phyloP scores from a whole-genome alignment of 805 yeast genomes.

The Metschnikowia drakensbergensis region DNA sequence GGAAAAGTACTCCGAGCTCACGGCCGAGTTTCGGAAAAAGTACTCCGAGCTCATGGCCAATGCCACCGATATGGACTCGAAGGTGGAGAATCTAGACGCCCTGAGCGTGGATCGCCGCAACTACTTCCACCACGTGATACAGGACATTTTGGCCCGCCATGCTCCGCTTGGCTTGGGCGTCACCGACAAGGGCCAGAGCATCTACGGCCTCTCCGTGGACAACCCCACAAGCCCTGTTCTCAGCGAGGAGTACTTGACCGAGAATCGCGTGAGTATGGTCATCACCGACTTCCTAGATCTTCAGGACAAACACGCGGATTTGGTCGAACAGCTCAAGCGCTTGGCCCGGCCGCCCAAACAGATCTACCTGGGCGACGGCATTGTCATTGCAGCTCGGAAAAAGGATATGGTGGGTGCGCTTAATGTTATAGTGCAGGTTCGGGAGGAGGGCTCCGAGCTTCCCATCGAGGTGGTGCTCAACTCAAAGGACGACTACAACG shows the following conservation, averaged over 20 bases:
- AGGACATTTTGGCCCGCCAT: slow-evolving; percentile 11
- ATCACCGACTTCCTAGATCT: slow-evolving; percentile 20
- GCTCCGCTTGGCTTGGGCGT: slow-evolving; percentile 14
- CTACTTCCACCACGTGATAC: slow-evolving; percentile 14
- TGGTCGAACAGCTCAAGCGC: slow-evolving; percentile 24
- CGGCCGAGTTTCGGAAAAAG: neutral
- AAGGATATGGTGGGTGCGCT: slow-evolving; percentile 27
- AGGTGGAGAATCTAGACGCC: slow-evolving; percentile 1
- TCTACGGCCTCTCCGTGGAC: slow-evolving; percentile 6
- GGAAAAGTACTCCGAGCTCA: neutral
- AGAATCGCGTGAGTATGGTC: slow-evolving; percentile 14
- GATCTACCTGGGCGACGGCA: slow-evolving; percentile 32
- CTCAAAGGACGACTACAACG: slow-evolving; percentile 33
- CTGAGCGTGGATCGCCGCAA: slow-evolving; percentile 7
- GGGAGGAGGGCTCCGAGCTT: slow-evolving; percentile 40
- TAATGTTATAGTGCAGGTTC: slow-evolving; percentile 29
- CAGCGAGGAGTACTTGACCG: slow-evolving; percentile 9
- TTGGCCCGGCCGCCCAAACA: slow-evolving; percentile 24
- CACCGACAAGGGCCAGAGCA: slow-evolving; percentile 4
- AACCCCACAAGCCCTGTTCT: slow-evolving; percentile 2
- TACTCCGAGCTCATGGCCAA: slow-evolving; percentile 8
- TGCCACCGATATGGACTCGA: slow-evolving; percentile 8
- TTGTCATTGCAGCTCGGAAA: slow-evolving; percentile 32
- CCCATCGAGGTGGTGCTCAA: slow-evolving; percentile 47
- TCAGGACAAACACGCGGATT: slow-evolving; percentile 24